phyloP scores from a whole-genome alignment of 164 flowering plant species.

The Cinnamomum chago region DNA sequence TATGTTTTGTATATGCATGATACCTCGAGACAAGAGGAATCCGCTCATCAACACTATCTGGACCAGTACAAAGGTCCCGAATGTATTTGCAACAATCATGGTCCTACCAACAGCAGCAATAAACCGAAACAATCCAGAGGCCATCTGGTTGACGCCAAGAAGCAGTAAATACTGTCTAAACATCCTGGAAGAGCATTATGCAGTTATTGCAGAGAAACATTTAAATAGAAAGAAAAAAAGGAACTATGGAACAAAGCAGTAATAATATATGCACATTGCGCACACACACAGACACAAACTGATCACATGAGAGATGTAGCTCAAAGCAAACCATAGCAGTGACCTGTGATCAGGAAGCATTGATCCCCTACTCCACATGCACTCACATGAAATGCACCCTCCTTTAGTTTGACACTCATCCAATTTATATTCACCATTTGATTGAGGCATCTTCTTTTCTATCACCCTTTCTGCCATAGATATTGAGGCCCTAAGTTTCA shows the following conservation, averaged over 20 bases:
- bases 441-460: too few relatives aligned
- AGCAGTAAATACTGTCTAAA: conserved; percentile 12
- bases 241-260: not conserved
- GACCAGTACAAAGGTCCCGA: conserved; percentile 9
- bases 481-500: too few relatives aligned
- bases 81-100: conserved; percentile 16
- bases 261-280: not conserved
- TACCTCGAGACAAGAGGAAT: conserved; percentile 12
- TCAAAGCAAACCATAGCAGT: too few relatives aligned
- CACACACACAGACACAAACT: too few relatives aligned
- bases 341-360: too few relatives aligned
- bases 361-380: too few relatives aligned
- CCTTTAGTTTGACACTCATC: too few relatives aligned
- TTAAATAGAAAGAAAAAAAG: too few relatives aligned
- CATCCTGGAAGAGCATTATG: conserved; percentile 11
- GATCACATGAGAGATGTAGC: too few relatives aligned
- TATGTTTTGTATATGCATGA: not conserved
- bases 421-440: too few relatives aligned
- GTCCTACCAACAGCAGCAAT: conserved; percentile 13
- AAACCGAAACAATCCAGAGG: conserved; percentile 12
- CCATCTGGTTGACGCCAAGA: conserved; percentile 11
- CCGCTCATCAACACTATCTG: conserved; percentile 9
- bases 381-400: too few relatives aligned
- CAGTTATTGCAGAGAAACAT: not conserved
- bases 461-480: too few relatives aligned